phyloP scores from a whole-genome alignment of 2,329 filamentous ascomycete genomes.

The Boeremia exigua region DNA sequence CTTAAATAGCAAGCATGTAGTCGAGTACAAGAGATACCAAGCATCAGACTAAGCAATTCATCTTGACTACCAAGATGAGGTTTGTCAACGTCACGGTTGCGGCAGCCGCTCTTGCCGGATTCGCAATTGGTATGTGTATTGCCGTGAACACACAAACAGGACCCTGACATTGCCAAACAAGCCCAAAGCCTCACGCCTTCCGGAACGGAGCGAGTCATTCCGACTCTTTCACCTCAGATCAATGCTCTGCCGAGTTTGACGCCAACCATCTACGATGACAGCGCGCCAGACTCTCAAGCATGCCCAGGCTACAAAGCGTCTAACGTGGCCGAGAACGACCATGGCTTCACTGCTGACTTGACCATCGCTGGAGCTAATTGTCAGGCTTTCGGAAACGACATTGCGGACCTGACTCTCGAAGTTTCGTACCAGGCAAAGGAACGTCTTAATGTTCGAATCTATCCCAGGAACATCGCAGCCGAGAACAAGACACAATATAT shows the following conservation, averaged over 20 bases:
- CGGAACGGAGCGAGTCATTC: slow-evolving; percentile 8
- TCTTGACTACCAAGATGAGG: not conserved
- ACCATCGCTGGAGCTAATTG: slow-evolving; percentile 68
- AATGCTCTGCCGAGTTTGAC: slow-evolving; percentile 22
- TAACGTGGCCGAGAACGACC: slow-evolving; percentile 58
- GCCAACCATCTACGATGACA: slow-evolving; percentile 20
- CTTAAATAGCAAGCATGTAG: slow-evolving; percentile 9
- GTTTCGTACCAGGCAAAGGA: slow-evolving; percentile 62
- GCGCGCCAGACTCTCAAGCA: slow-evolving; percentile 28
- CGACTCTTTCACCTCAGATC: slow-evolving; percentile 12
- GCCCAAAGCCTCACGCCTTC: slow-evolving; percentile 1
- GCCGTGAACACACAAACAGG: too few species aligned
- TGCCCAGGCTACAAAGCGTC: slow-evolving; percentile 72
- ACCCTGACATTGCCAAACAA: not conserved
- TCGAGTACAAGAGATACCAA: not conserved
- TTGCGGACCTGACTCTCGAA: slow-evolving; percentile 58
- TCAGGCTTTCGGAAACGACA: slow-evolving; percentile 63
- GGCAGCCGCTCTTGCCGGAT: not conserved
- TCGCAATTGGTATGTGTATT: not conserved
- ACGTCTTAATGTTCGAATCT: slow-evolving; percentile 23
- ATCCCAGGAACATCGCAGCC: slow-evolving; percentile 21
- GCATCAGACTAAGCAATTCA: not conserved
- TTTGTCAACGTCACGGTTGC: not conserved
- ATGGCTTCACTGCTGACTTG: slow-evolving; percentile 65
- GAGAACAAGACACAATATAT: slow-evolving; percentile 21